Conservation (phyloP, 2,329 filamentous ascomycete genomes). For the Alternaria ventricosa region DNA sequence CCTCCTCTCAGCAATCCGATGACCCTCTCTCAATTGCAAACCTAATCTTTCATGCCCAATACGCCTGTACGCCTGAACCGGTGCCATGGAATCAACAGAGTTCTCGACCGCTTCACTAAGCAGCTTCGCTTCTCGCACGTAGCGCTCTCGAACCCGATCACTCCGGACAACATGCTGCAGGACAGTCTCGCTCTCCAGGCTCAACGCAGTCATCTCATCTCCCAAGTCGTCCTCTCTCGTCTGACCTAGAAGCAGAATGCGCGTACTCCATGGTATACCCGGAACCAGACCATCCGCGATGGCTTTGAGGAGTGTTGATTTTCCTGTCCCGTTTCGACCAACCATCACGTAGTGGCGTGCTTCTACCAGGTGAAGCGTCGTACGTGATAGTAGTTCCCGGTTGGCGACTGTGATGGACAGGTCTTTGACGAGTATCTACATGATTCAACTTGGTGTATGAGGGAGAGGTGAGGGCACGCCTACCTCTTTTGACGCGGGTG, state of each 20-base stretch:
- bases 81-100: conserved; percentile 61
- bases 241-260: conserved; percentile 47
- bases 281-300: conserved; percentile 81
- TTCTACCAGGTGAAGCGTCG: conserved; percentile 73
- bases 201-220: conserved; percentile 44
- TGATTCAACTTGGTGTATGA: not conserved
- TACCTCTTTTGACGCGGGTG: conserved; percentile 48
- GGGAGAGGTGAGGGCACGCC: not conserved
- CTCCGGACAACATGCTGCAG: conserved; percentile 70
- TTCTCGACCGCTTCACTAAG: conserved; percentile 67
- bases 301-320: conserved; percentile 78
- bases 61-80: conserved; percentile 66
- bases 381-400: conserved; percentile 72
- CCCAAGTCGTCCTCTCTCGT: conserved; percentile 28
- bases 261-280: conserved; percentile 56
- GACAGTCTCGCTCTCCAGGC: conserved; percentile 55
- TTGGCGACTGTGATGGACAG: conserved; percentile 70
- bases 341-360: conserved; percentile 78
- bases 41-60: conserved; percentile 68
- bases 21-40: conserved; percentile 69
- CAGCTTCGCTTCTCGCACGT: conserved; percentile 67
- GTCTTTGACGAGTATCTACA: conserved; percentile 65
- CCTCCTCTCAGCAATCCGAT: conserved; percentile 75
- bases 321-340: conserved; percentile 82
- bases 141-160: conserved; percentile 59